phyloP scores from a whole-genome alignment of 768 basidiomycete genomes.

The Pulveroboletus sp. region DNA sequence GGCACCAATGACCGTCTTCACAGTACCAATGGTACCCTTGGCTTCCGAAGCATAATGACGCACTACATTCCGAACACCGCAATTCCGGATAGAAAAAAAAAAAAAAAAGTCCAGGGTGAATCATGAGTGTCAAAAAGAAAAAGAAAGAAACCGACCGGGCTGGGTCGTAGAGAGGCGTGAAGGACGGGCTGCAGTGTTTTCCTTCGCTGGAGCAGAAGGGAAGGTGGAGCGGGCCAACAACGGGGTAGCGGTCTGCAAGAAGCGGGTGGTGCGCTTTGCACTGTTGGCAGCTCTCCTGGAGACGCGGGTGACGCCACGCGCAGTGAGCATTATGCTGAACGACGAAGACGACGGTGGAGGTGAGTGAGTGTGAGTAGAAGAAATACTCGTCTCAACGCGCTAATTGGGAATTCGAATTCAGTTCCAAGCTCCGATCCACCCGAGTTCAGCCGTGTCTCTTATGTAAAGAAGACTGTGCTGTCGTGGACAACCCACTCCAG shows the following conservation, averaged over 20 bases:
- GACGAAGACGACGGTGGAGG: slow-evolving; percentile 26
- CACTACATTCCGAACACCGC: slow-evolving; percentile 34
- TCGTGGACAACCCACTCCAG: background rate
- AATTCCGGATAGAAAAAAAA: background rate
- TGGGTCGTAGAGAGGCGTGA: slow-evolving; percentile 44
- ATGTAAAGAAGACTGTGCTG: slow-evolving; percentile 15
- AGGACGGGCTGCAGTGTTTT: slow-evolving; percentile 45
- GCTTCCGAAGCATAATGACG: slow-evolving; percentile 93
- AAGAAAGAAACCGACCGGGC: slow-evolving; percentile 43
- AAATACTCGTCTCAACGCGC: slow-evolving; percentile 28
- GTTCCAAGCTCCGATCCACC: slow-evolving; percentile 26
- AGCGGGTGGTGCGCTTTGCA: slow-evolving; percentile 70
- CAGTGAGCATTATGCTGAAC: slow-evolving; percentile 69
- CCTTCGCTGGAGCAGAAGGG: slow-evolving; percentile 40
- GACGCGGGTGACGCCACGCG: slow-evolving; percentile 83
- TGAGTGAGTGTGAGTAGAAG: slow-evolving; percentile 23
- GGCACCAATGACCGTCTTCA: slow-evolving; percentile 99
- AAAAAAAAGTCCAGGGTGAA: slow-evolving; percentile 1
- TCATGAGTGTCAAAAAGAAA: slow-evolving; percentile 1
- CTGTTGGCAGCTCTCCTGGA: slow-evolving; percentile 77
- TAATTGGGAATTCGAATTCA: slow-evolving; percentile 20
- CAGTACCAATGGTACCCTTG: slow-evolving; percentile 63
- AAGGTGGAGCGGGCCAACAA: slow-evolving; percentile 49
- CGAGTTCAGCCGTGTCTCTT: slow-evolving; percentile 28
- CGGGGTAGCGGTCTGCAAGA: slow-evolving; percentile 73